Evolutionary conservation across 2,329 filamentous ascomycete species (phyloP).

Genomic region (Trichophyton simii): DNA sequence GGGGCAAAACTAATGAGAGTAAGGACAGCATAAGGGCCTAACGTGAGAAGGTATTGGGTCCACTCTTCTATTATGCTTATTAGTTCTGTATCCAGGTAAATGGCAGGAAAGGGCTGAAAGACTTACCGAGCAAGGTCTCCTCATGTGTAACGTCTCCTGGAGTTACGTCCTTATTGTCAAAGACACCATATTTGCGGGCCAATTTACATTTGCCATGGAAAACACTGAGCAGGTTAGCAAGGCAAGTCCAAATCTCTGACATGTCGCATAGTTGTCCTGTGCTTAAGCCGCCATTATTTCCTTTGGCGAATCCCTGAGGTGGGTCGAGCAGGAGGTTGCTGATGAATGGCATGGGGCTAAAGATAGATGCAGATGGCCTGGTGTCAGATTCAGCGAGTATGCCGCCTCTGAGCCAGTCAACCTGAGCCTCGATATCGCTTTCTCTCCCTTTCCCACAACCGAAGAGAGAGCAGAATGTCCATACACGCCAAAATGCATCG

Average conservation of each 20-base stretch:
- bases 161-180: conserved; percentile 41
- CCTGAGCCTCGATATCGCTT: conserved; percentile 46
- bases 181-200: conserved; percentile 45
- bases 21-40: conserved; percentile 45
- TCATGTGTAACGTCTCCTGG: conserved; percentile 31
- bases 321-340: conserved; percentile 44
- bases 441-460: conserved; percentile 46
- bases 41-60: conserved; percentile 47
- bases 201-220: conserved; percentile 44
- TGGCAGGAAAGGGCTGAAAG: neutral
- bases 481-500: conserved; percentile 52
- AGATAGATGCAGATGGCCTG: conserved; percentile 27
- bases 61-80: conserved; percentile 40
- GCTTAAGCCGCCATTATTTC: conserved; percentile 43
- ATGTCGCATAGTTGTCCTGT: conserved; percentile 50
- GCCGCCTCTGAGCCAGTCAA: conserved; percentile 52
- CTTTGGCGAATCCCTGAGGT: conserved; percentile 45
- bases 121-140: conserved; percentile 40
- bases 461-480: conserved; percentile 54
- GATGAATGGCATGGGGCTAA: conserved; percentile 38
- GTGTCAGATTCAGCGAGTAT: conserved; percentile 37
- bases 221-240: conserved; percentile 43
- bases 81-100: neutral
- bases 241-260: conserved; percentile 52
- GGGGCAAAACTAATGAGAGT: conserved; percentile 35